phyloP scores from a whole-genome alignment of 2,329 filamentous ascomycete genomes.

The Chaetomiaceae sp. region DNA sequence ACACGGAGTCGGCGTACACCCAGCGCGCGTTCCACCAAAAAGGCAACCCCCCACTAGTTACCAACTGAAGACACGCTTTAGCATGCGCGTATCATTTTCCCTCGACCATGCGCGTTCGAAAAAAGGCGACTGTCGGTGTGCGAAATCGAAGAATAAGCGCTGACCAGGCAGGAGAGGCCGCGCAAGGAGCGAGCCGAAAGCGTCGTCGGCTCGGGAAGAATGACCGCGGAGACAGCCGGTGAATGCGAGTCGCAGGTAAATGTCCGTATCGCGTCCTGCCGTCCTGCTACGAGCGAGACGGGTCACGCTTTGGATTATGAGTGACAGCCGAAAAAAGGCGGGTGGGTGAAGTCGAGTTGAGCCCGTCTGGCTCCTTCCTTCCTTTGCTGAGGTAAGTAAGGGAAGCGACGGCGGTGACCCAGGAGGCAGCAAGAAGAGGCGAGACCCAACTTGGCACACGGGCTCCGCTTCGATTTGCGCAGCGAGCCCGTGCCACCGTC shows the following conservation, averaged over 20 bases:
- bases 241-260: no score
- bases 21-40: constrained; percentile 12
- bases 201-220: not conserved
- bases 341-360: constrained; percentile 2
- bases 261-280: constrained; percentile 3
- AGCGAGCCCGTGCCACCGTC: constrained; percentile 11
- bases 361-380: constrained; percentile 14
- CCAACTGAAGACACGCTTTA: constrained; percentile 6
- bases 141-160: no score
- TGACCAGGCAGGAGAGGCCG: not conserved
- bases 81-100: constrained; percentile 11
- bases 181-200: not conserved
- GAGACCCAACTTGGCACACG: constrained; percentile 16
- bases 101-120: constrained; percentile 1
- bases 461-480: constrained; percentile 7
- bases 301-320: no score
- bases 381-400: constrained; percentile 16
- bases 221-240: not conserved
- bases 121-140: no score
- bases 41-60: constrained; percentile 11
- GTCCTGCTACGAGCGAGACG: no score
- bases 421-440: constrained; percentile 19
- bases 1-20: constrained; percentile 13
- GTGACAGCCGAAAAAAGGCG: no score
- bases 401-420: constrained; percentile 5